These are phyloP conservation scores for Talaromyces verruculosus DNA, from an alignment of 2,329 filamentous ascomycete genomes.

Conservation along the genomic window DNA sequence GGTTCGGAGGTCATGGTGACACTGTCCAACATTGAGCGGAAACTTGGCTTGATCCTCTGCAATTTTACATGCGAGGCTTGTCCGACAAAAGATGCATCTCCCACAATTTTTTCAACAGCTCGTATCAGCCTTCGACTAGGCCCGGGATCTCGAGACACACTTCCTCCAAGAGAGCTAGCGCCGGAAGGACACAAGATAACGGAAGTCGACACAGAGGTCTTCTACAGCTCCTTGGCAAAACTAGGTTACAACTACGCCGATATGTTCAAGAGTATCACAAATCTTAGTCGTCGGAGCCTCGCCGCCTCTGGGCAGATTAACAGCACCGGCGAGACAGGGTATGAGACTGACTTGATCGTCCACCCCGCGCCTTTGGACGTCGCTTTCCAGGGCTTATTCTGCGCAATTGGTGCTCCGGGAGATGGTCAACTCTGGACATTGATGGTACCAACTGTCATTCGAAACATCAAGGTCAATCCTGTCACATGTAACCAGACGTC, in stretches of 20 bases:
- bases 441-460: not conserved
- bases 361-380: conserved; percentile 17
- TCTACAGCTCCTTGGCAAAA: conserved; percentile 29
- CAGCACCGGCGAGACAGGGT: not conserved
- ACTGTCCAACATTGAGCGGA: conserved; percentile 3
- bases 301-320: conserved; percentile 22
- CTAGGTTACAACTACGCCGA: conserved; percentile 33
- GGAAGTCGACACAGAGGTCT: conserved; percentile 27
- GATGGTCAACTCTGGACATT: conserved; percentile 24
- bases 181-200: conserved; percentile 4
- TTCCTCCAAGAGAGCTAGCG: not conserved
- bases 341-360: conserved; percentile 5
- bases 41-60: not conserved
- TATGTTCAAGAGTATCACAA: conserved; percentile 27
- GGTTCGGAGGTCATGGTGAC: conserved; percentile 10
- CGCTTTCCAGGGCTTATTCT: conserved; percentile 16
- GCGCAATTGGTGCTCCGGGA: conserved; percentile 25
- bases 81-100: not conserved
- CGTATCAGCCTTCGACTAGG: not conserved
- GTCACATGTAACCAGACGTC: not conserved
- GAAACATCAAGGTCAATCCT: conserved; percentile 7
- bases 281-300: conserved; percentile 19
- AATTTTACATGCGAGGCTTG: conserved; percentile 4
- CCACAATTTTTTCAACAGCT: not conserved
- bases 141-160: not conserved